Evolutionary conservation across 2,329 filamentous ascomycete genomes (phyloP), one percentile per base, ranked within the genome.

Genomic region (Nemania serpens): DNA sequence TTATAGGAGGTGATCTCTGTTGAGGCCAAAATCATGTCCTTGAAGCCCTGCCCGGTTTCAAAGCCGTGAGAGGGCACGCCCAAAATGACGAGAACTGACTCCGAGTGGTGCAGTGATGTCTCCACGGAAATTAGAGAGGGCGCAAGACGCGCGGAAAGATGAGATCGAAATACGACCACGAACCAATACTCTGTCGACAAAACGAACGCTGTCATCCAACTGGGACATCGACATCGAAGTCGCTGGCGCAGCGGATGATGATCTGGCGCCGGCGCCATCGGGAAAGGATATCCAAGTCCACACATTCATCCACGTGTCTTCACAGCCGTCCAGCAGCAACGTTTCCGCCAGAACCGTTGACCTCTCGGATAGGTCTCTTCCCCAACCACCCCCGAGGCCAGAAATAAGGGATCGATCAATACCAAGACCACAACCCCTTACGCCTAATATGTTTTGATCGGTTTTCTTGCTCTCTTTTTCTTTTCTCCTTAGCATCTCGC

Each of bases 201-300:
- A 50, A 18, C 55, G 61, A 42, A 52, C 50, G 41, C 37, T 59
- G 29, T 54, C 59, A 11, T 59, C 58, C 13, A 59, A 56, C 15
- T 65, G 62, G 64, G 61, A 60, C n/a, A 58, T 60, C 41, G 61
- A 62, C 5, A 6, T 59, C n/a, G 60, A 63, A 39, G 57, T 13
- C n/a, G 55, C 39, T 18, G 42, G 25, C 2, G 12, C 11, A 9
- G 42, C n/a, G 4, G 36, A 52, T 25, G 57, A 47, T 9, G 17
- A 18, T 17, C 20, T 46, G 25, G 29, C 34, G 15, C 47, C 34
- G 17, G 55, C 52, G 41, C 54, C 56, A 12, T 55, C 56, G 5
- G 55, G 54, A 15, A 58, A 39, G 45, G 56, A 55, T n/a, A 66
- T 65, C 2, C 50, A 66, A 12, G 37, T 66, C 3, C 59, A 41